Base-by-base conservation (phyloP, 75 land plant species). In the Isoetes taiwanensis region DNA sequence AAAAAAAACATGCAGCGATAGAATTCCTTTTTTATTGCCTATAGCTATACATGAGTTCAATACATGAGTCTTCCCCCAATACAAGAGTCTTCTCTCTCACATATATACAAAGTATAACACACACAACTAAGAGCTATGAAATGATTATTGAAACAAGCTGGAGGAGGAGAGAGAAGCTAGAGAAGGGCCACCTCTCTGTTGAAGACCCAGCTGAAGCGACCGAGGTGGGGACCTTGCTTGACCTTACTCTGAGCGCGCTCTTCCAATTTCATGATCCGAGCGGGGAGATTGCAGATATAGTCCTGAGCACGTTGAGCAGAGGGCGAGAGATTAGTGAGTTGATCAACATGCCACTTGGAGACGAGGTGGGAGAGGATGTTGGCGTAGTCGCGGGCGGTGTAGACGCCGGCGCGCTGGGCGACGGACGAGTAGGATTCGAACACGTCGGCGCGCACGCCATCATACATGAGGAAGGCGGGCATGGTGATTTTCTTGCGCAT, bases 151-250 rank as follows among this genome's bases (percentile, higher is more conserved):
- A n/a, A n/a, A n/a, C n/a, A n/a, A n/a, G n/a, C n/a, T n/a, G n/a
- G n/a, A n/a, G n/a, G n/a, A n/a, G n/a, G n/a, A n/a, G n/a, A n/a
- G n/a, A n/a, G n/a, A n/a, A n/a, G n/a, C n/a, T n/a, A n/a, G n/a
- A n/a, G n/a, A n/a, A n/a, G n/a, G n/a, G n/a, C n/a, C n/a, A n/a
- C n/a, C n/a, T n/a, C n/a, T n/a, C n/a, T n/a, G n/a, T n/a, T n/a
- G n/a, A n/a, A n/a, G 50, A 46, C 23, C 50, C 50, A 46, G 50
- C 50, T 46, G 50, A 46, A 8, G 21, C 23, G 50, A 19, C 50
- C 23, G 5, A 46, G 5, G 16, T 46, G 50, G 12, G 21, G n/a
- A 46, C 5, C 25, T n/a, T 16, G 50, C 16, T 16, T 46, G 50
- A 23, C 6, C 23, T 46, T 46, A 19, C 23, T 46, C 50, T 46